Evolutionary conservation across 306 rosid genomes (phyloP), one percentile per base, ranked within the genome.

Genomic region (Luffa aegyptiaca): DNA sequence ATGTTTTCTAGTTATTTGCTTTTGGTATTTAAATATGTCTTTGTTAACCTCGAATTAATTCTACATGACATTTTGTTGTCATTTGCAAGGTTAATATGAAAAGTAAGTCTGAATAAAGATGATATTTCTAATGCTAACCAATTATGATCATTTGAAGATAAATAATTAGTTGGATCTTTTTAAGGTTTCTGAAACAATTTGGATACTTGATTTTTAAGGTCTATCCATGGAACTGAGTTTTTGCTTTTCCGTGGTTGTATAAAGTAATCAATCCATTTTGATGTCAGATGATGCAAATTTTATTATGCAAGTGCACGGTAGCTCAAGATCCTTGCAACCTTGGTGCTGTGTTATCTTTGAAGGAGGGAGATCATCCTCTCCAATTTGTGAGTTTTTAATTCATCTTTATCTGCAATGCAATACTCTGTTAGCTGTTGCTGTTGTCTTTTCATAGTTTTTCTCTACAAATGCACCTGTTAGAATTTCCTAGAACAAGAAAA

Each of bases 401-500:
- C 33, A 57, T 57, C 20, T 57, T 26, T 62, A 89, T 90, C 90
- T 89, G 91, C 61, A 90, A 82, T 3, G 31, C 0, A 26, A 26
- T 26, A 91, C 88, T 36, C 97, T 35, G 68, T 83, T 82, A 37
- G 97, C 92, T 0, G 86, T 75, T 2, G 86, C 87, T 41, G 77
- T 70, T 41, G 93, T 93, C 86, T 90, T 92, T 10, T 83, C 76
- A 35, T 80, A 82, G 84, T 94, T 90, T 84, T 92, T 92, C 86
- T 89, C 96, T 5, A 97, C 88, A 81, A 94, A 94, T 2, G 97
- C 86, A 81, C 94, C 80, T 1, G 97, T 97, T 26, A 94, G 88
- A 79, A 94, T 88, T 56, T 97, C 93, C 97, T 92, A 42, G 37
- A 44, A 44, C 35, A 26, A 71, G 33, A 71, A 11, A 21, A 37